Evolutionary conservation across 2,329 filamentous ascomycete species (phyloP), one percentile per base, ranked within the genome.

Genomic region (Exutisphaerella laricina): DNA sequence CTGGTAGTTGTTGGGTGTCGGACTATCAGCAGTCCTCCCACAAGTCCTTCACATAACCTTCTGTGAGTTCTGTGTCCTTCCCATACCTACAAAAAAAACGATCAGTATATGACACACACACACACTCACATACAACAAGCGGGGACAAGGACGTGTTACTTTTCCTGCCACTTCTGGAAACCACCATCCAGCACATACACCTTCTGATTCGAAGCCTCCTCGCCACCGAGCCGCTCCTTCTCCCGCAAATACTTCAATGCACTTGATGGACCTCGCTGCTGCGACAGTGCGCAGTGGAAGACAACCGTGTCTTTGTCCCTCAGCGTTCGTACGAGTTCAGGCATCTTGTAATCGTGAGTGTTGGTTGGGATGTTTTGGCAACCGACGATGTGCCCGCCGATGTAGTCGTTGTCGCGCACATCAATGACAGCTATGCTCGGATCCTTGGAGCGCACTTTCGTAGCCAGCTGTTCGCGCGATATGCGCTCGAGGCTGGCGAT

Each of bases 201-300:
- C 57, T 80, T 78, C 70, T 96, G 90, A 25, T 66, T 56, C 30
- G 68, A 65, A 30, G 43, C 43, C 4, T 52, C 39, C 40, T 49
- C 49, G 9, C 68, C 70, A 22, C 71, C 58, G 49, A 73, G 46
- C 40, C 74, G 70, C 54, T 84, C 79, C 34, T 80, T 73, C 68
- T 88, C 84, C 25, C 84, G 71, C 48, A 89, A 55, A 64, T 96
- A 97, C 58, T 76, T 74, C 55, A 95, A 68, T 3, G 92, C 92
- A 3, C 90, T 88, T 38, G 77, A 77, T 0, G 92, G 92, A 0
- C 92, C 92, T 1, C 92, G 76, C 68, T 95, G 85, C 70, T 97
- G 92, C 54, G 84, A 90, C 42, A 97, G 71, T 13, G 86, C 85
- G 67, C 92, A 98, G 69, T 98, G 92, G 65, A 98, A 98, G 1